These are phyloP conservation scores for Sugiyamaella paludigena DNA, from an alignment of 1,139 yeast species.

Conservation along the genomic window DNA sequence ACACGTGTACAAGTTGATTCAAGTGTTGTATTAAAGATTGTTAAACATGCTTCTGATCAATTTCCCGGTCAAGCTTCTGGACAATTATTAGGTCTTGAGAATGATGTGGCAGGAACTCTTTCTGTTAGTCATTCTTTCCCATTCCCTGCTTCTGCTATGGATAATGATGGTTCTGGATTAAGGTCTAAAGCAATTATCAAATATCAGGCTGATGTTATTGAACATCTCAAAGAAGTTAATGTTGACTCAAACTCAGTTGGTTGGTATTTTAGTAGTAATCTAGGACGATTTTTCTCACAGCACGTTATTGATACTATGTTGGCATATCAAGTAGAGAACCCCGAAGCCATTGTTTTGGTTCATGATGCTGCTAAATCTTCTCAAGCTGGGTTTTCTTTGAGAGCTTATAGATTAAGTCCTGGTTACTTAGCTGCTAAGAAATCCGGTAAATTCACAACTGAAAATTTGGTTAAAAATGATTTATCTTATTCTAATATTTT, in stretches of 20 bases:
- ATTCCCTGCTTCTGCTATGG: constrained; percentile 52
- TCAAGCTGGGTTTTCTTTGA: constrained; percentile 57
- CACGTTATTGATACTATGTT: constrained; percentile 66
- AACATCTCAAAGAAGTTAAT: constrained; percentile 60
- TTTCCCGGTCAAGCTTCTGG: constrained; percentile 71
- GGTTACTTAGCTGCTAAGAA: constrained; percentile 56
- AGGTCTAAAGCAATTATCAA: constrained; percentile 57
- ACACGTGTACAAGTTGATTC: constrained; percentile 36
- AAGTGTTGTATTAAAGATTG: constrained; percentile 61
- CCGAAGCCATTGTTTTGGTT: constrained; percentile 64
- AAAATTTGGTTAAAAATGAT: constrained; percentile 57
- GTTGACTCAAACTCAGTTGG: constrained; percentile 76
- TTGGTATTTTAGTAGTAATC: constrained; percentile 71
- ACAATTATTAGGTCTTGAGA: constrained; percentile 73
- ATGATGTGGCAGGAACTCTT: constrained; percentile 49
- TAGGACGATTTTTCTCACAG: constrained; percentile 64
- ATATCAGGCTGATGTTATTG: constrained; percentile 69
- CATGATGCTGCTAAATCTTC: constrained; percentile 57
- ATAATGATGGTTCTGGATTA: constrained; percentile 41
- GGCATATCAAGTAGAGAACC: constrained; percentile 58
- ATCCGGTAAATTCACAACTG: constrained; percentile 57
- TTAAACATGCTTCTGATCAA: constrained; percentile 70
- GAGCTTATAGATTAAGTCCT: constrained; percentile 67
- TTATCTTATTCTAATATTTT: constrained; percentile 67
- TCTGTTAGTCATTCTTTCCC: constrained; percentile 59